Base-by-base conservation (phyloP, 345 rosid species). In the Citrus sp. region DNA sequence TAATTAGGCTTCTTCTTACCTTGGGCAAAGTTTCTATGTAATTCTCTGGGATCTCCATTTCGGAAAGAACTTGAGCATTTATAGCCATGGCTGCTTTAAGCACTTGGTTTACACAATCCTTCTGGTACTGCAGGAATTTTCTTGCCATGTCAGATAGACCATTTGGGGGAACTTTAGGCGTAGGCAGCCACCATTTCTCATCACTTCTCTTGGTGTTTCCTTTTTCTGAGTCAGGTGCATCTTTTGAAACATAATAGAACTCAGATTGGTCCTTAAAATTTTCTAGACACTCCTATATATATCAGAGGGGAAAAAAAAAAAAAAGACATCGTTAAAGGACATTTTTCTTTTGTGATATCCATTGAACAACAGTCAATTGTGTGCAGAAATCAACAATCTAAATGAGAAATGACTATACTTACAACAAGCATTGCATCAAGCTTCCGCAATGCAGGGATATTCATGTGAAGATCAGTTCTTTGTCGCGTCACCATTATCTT, bases 41-140 rank as follows among this genome's bases (percentile, higher is more conserved):
- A 86, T 81, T 91, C 72, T 94, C 96, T 6, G 98, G 98, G 51
- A 92, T 86, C 82, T 89, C 96, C 93, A 94, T 94, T 84, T 92
- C 98, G 46, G 92, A 86, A 10, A 94, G 79, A 81, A 91, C 92
- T 83, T 94, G 97, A 49, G 97, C 90, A 79, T 94, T 94, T 78
- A 94, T 94, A 0, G 98, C 98, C 97, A 94, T 94, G 70, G 98
- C 97, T 7, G 98, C 98, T 85, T 92, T 94, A 66, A 92, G 93
- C 27, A 94, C 97, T 74, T 94, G 98, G 79, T 91, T 94, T 18
- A 92, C 98, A 65, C 90, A 87, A 78, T 94, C 98, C 72, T 94
- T 94, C 12, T 92, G 98, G 84, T 81, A 86, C 71, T 89, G 94
- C 83, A 94, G 77, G 77, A 92, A 94, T 70, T 92, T 94, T 75